Evolutionary conservation across 441 rosid genomes (phyloP).

Genomic region (Bocquillonia castaneifolia): DNA sequence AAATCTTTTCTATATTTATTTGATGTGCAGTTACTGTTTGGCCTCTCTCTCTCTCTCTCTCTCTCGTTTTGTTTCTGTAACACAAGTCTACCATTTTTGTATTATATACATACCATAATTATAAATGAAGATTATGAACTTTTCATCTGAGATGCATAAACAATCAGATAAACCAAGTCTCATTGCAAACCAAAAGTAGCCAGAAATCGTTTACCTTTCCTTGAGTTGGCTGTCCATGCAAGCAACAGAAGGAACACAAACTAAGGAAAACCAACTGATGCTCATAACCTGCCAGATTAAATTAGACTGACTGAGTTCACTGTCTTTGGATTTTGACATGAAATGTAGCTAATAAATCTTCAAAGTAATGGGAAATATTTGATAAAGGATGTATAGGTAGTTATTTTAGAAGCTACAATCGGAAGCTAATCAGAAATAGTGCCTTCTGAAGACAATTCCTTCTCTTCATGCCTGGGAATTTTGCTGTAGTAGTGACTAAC

Average conservation of each 20-base stretch:
- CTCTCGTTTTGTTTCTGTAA: neutral
- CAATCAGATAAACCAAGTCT: too few relatives aligned
- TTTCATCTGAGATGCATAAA: neutral
- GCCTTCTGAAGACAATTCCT: constrained; percentile 6
- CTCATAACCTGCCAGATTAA: neutral
- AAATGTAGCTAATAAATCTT: neutral
- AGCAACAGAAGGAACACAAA: neutral
- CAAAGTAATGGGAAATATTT: neutral
- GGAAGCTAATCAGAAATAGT: constrained; percentile 6
- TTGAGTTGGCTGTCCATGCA: neutral
- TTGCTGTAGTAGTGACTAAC: too few relatives aligned
- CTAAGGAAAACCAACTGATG: neutral
- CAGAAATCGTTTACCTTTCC: neutral
- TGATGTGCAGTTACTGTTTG: neutral
- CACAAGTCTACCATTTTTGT: neutral
- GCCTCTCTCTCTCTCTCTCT: neutral
- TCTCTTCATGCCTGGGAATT: neutral
- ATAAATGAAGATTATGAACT: neutral
- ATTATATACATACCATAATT: neutral
- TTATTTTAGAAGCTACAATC: neutral
- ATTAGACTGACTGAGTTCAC: neutral
- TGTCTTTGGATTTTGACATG: neutral
- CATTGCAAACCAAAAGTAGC: neutral
- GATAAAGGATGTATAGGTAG: neutral
- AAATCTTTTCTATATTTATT: neutral